A percentile compares a stretch with the other conserved stretches of the same genome.
phyloP scores from a whole-genome alignment of 495 filamentous ascomycete genomes.

The Hypoxylon trugodes region DNA sequence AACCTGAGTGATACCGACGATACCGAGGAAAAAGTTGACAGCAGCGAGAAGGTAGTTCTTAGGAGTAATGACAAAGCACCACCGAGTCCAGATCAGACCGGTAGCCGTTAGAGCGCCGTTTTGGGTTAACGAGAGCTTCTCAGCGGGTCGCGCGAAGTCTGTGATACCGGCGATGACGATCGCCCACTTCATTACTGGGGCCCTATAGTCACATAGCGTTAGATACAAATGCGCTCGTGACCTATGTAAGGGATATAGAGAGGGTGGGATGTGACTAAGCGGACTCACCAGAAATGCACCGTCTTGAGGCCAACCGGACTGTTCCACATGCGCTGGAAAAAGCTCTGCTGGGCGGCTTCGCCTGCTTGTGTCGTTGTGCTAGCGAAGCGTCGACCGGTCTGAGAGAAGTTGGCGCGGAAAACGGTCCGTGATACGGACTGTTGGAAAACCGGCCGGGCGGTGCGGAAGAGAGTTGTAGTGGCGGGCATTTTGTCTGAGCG shows the following conservation, averaged over 20 bases:
- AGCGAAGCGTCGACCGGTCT: slow-evolving; percentile 69
- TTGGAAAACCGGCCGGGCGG: slow-evolving; percentile 59
- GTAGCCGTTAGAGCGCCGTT: slow-evolving; percentile 87
- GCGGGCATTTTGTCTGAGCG: slow-evolving; percentile 44
- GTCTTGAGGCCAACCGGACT: slow-evolving; percentile 91
- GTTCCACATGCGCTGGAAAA: slow-evolving; percentile 80
- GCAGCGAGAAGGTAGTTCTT: slow-evolving; percentile 88
- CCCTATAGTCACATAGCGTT: slow-evolving; percentile 62
- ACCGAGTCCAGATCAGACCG: slow-evolving; percentile 97
- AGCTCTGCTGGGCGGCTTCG: slow-evolving; percentile 58
- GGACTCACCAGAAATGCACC: slow-evolving; percentile 90
- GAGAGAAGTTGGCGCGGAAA: slow-evolving; percentile 61
- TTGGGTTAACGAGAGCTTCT: slow-evolving; percentile 89
- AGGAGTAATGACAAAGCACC: slow-evolving; percentile 97
- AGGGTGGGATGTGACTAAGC: neutral
- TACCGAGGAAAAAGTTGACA: slow-evolving; percentile 97
- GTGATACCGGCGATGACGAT: slow-evolving; percentile 90
- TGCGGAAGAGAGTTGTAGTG: slow-evolving; percentile 54
- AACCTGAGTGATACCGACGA: slow-evolving; percentile 84
- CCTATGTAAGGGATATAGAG: neutral
- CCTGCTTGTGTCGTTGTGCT: slow-evolving; percentile 63
- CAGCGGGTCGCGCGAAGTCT: slow-evolving; percentile 91
- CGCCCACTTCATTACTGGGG: slow-evolving; percentile 97
- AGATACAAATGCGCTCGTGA: slow-evolving; percentile 9
- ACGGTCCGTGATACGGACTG: slow-evolving; percentile 43